Conservation (phyloP, 2,329 filamentous ascomycete genomes). For the Aspergillus pseudoterreus region DNA sequence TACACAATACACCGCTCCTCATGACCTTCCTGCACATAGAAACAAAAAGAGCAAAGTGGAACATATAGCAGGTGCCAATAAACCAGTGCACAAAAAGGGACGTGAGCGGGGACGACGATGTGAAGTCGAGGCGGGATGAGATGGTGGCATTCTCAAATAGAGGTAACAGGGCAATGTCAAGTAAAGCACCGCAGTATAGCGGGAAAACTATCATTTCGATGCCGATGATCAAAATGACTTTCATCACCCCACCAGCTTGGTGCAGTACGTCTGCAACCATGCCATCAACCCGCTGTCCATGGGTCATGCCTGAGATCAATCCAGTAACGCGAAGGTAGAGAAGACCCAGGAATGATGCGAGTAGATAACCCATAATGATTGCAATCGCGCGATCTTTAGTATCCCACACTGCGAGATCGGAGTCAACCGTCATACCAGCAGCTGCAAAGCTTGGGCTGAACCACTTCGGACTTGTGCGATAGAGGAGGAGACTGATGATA, state of each 20-base stretch:
- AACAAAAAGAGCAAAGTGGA: slow-evolving; percentile 97
- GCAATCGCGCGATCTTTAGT: slow-evolving; percentile 67
- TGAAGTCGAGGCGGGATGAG: slow-evolving; percentile 73
- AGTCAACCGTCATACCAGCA: slow-evolving; percentile 43
- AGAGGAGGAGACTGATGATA: slow-evolving; percentile 18
- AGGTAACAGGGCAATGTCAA: slow-evolving; percentile 84
- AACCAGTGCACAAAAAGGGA: slow-evolving; percentile 99
- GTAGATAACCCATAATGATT: slow-evolving; percentile 74
- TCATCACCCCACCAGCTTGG: slow-evolving; percentile 94
- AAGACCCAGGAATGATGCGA: slow-evolving; percentile 69
- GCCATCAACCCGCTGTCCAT: slow-evolving; percentile 62
- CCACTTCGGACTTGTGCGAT: slow-evolving; percentile 26
- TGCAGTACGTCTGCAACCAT: slow-evolving; percentile 74
- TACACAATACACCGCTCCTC: slow-evolving; percentile 87
- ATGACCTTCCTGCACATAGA: slow-evolving; percentile 99
- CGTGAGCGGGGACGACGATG: slow-evolving; percentile 73
- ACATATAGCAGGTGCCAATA: slow-evolving; percentile 98
- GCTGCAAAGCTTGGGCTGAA: slow-evolving; percentile 21
- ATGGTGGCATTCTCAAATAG: slow-evolving; percentile 81
- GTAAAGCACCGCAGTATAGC: slow-evolving; percentile 86
- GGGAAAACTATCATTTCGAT: slow-evolving; percentile 99
- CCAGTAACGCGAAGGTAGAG: slow-evolving; percentile 74
- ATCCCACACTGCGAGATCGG: slow-evolving; percentile 64
- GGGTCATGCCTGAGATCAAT: slow-evolving; percentile 59
- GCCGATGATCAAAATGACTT: slow-evolving; percentile 96